Conservation (phyloP, 129 eudicot species). For the Tagetes patula region DNA sequence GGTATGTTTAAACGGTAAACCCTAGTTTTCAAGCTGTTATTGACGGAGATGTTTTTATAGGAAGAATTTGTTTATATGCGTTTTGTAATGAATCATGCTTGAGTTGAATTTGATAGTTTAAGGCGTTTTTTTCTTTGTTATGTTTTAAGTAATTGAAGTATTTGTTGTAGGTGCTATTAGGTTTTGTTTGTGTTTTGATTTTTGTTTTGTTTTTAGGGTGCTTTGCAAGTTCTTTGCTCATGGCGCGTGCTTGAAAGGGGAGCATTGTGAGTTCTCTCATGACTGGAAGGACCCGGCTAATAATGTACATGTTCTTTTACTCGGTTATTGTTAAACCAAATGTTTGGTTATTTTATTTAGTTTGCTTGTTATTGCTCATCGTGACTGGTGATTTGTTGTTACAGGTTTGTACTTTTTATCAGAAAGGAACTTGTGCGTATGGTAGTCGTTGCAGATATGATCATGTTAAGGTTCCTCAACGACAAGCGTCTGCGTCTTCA, state of each 20-base stretch:
- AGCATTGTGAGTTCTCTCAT: conserved; percentile 88
- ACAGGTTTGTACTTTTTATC: conserved; percentile 90
- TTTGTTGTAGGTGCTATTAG: background rate
- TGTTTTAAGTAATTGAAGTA: background rate
- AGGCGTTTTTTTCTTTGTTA: background rate
- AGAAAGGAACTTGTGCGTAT: conserved; percentile 85
- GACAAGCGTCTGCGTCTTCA: conserved; percentile 54
- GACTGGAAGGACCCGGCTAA: conserved; percentile 90
- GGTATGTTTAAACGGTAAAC: conserved; percentile 9
- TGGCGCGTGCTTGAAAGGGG: conserved; percentile 94
- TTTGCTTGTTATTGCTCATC: background rate
- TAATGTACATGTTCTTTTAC: conserved; percentile 44
- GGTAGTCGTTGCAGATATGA: conserved; percentile 88
- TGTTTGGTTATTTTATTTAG: background rate
- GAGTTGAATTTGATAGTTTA: conserved; percentile 12
- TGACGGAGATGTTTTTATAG: conserved; percentile 1
- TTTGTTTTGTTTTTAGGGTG: conserved; percentile 45
- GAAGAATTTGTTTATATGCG: conserved; percentile 8
- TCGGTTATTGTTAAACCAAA: background rate
- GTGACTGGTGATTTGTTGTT: conserved; percentile 13
- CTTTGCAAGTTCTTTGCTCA: conserved; percentile 91
- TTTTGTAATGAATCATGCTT: background rate
- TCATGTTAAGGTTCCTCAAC: conserved; percentile 64
- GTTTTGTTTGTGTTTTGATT: background rate
- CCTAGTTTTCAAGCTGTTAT: conserved; percentile 17